These are phyloP conservation scores for Vachellia pachyceras DNA, from an alignment of 306 rosid genomes.

Conservation along the genomic window DNA sequence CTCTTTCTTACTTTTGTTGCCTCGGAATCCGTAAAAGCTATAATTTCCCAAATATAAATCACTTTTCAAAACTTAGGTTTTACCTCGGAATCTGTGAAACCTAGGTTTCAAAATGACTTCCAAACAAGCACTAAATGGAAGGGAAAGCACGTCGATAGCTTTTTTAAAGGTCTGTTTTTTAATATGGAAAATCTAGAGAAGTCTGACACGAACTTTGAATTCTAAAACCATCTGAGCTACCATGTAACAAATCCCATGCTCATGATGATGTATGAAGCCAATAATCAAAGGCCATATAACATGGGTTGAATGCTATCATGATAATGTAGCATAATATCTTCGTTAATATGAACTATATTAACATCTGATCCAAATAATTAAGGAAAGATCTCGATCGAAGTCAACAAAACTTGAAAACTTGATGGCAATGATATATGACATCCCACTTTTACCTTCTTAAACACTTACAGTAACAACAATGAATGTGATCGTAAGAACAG, in stretches of 20 bases:
- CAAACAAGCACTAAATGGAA: no score
- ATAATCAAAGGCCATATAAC: no score
- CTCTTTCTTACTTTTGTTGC: no score
- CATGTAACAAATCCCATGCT: not conserved
- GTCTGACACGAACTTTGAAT: no score
- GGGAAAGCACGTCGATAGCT: slow-evolving; percentile 5
- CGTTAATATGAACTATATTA: not conserved
- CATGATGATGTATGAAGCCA: not conserved
- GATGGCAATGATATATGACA: slow-evolving; percentile 4
- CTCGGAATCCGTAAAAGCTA: no score
- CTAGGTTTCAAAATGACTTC: no score
- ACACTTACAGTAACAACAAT: not conserved
- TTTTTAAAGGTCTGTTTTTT: not conserved
- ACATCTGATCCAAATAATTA: not conserved
- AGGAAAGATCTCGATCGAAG: slow-evolving; percentile 8
- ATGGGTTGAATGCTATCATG: slow-evolving; percentile 13
- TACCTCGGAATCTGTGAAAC: no score
- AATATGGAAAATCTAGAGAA: no score
- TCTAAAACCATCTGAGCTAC: not conserved
- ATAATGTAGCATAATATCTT: slow-evolving; percentile 14
- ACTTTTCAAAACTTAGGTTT: no score
- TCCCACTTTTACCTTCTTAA: slow-evolving; percentile 8
- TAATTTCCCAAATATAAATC: no score
- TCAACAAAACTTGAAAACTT: slow-evolving; percentile 3
- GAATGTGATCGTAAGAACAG: slow-evolving; percentile 2